These are phyloP conservation scores for Orbilia javanica DNA, from an alignment of 2,329 filamentous ascomycete genomes.

Conservation along the genomic window DNA sequence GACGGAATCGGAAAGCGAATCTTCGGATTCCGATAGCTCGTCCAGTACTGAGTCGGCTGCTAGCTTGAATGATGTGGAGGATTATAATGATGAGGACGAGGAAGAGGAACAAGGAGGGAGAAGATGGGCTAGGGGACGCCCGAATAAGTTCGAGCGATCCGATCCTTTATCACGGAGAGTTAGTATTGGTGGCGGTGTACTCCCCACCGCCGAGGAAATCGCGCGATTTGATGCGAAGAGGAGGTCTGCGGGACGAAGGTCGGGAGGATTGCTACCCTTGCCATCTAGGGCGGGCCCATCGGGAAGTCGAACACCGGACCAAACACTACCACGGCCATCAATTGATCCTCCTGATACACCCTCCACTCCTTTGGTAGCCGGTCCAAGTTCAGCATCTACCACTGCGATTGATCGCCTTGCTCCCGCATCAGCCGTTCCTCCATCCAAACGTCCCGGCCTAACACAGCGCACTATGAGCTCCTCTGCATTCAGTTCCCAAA, in stretches of 20 bases:
- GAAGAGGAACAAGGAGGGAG: not conserved
- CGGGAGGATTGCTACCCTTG: not conserved
- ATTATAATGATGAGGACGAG: slow-evolving; percentile 49
- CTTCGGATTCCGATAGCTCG: slow-evolving; percentile 63
- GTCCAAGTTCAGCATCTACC: slow-evolving; percentile 62
- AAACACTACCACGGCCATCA: not conserved
- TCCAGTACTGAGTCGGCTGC: slow-evolving; percentile 65
- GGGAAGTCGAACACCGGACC: not conserved
- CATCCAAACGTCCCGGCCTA: slow-evolving; percentile 36
- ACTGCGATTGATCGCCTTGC: slow-evolving; percentile 60
- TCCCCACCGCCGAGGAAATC: slow-evolving; percentile 25
- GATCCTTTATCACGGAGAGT: slow-evolving; percentile 41
- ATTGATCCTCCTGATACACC: slow-evolving; percentile 5
- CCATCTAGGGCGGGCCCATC: slow-evolving; percentile 2
- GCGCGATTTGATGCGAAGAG: slow-evolving; percentile 47
- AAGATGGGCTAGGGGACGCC: not conserved
- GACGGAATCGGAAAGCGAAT: slow-evolving; percentile 65
- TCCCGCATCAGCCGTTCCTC: slow-evolving; percentile 17
- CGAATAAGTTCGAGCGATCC: slow-evolving; percentile 33
- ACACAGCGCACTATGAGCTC: slow-evolving; percentile 47
- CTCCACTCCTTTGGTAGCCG: not conserved
- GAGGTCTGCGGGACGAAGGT: slow-evolving; percentile 1
- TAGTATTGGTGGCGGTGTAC: slow-evolving; percentile 33
- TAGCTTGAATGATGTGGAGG: slow-evolving; percentile 66
- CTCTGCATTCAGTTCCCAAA: slow-evolving; percentile 77